Base-by-base conservation (phyloP, 371 early-diverging fungal species). In the Catenaria anguillulae region DNA sequence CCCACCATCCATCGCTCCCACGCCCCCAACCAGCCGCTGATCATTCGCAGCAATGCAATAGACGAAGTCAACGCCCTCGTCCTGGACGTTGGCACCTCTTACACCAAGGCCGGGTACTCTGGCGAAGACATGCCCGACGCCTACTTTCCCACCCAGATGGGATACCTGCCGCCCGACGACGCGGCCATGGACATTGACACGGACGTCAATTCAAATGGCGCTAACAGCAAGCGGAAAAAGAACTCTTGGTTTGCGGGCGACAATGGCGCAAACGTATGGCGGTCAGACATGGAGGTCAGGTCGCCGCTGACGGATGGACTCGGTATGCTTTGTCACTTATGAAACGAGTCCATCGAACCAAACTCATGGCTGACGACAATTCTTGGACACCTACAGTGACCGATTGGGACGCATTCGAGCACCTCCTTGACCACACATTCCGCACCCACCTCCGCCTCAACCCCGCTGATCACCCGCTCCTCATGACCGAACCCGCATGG, bases 61-160 rank as follows among this genome's bases (percentile, higher is more conserved):
- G 94, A 93, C 79, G 94, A 93, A 74, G 94, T 94, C 50, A 83
- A 87, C 48, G 92, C 93, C 34, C 68, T 95, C 42, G 93, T 97
- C 50, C 69, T 97, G 63, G 96, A 95, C 68, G 75, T 93, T 48
- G 97, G 97, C 37, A 81, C 88, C 63, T 78, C 85, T 33, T 83
- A 84, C 71, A 86, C 87, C 48, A 87, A 89, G 60, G 91, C 89
- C 35, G 97, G 97, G 40, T 93, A 89, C 73, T 91, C 95, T 26
- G 97, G 97, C 56, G 96, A 95, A 68, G 95, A 97, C 68, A 74
- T 82, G 37, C 95, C 97, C 4, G 81, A 84, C 64, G 84, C 82
- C 6, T 84, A 89, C 33, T 85, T 91, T 60, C 90, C 95, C 8
- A 85, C 93, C 4, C 77, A 63, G 12, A 77, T 82, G 17, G 89